A percentile compares a stretch with the other conserved stretches of the same genome.
These are phyloP conservation scores for Ogataea neopini DNA, from an alignment of 805 yeast genomes.

Conservation along the genomic window DNA sequence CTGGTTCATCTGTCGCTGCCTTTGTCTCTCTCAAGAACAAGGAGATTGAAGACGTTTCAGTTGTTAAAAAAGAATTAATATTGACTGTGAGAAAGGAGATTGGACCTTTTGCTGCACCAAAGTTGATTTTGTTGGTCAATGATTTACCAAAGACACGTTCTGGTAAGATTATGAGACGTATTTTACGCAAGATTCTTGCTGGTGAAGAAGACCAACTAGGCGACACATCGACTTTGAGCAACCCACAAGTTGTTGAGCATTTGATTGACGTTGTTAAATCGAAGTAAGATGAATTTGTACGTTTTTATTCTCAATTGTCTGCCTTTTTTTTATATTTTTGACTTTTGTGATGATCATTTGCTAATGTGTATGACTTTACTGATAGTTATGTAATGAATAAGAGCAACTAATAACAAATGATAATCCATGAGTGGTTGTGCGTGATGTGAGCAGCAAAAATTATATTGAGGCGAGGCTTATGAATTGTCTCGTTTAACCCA, in stretches of 20 bases:
- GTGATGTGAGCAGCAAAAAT: no score
- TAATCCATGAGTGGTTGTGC: no score
- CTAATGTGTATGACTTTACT: neutral
- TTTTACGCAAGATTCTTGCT: slow-evolving; percentile 72
- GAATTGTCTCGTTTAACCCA: no score
- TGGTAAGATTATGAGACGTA: slow-evolving; percentile 86
- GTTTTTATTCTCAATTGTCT: no score
- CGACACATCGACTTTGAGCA: slow-evolving; percentile 74
- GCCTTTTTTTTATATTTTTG: neutral
- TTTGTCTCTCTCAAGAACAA: slow-evolving; percentile 71
- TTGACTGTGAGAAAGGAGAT: slow-evolving; percentile 75
- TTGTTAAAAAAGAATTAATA: slow-evolving; percentile 61
- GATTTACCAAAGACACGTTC: slow-evolving; percentile 87
- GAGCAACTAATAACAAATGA: no score
- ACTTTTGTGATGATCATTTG: neutral
- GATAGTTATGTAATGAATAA: neutral
- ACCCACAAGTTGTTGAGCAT: slow-evolving; percentile 71
- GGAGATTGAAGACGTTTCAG: slow-evolving; percentile 46
- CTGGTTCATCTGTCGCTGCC: slow-evolving; percentile 86
- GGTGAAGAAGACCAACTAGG: slow-evolving; percentile 81
- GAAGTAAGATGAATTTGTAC: slow-evolving; percentile 6
- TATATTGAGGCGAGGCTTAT: no score
- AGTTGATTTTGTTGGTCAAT: slow-evolving; percentile 65
- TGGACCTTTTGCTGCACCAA: slow-evolving; percentile 88
- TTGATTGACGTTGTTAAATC: slow-evolving; percentile 53